A percentile compares a stretch with the other conserved stretches of the same genome.
Conservation (phyloP, 2,329 filamentous ascomycete genomes). For the Fulvia fulva region DNA sequence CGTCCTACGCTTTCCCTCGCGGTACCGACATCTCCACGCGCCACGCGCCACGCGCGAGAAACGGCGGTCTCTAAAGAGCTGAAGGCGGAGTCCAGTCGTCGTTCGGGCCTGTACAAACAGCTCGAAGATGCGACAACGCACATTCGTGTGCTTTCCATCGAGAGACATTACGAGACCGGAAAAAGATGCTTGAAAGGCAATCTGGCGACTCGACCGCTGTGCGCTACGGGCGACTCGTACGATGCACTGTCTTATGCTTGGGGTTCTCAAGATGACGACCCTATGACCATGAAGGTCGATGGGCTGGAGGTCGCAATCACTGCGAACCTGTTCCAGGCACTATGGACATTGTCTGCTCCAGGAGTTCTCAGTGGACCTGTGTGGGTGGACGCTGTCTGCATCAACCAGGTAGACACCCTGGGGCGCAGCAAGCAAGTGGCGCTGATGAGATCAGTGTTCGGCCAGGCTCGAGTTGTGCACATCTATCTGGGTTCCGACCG, state of each 20-base stretch:
- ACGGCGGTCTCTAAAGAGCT: neutral
- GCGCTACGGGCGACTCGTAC: neutral
- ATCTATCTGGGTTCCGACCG: neutral
- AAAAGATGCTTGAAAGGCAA: neutral
- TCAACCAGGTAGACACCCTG: slow-evolving; percentile 28
- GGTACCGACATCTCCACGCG: neutral
- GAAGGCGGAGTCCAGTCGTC: neutral
- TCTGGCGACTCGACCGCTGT: neutral
- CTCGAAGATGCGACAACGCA: neutral
- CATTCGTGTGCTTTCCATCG: neutral
- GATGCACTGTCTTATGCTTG: neutral
- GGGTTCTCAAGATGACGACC: neutral
- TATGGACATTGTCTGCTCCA: neutral
- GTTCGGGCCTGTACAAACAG: neutral
- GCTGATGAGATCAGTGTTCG: slow-evolving; percentile 29
- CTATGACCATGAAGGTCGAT: neutral
- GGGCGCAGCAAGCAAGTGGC: slow-evolving; percentile 36
- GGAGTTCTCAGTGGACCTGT: slow-evolving; percentile 10
- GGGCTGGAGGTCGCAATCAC: neutral
- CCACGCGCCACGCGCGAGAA: neutral
- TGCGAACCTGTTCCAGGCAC: neutral
- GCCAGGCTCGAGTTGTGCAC: neutral
- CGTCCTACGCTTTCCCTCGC: neutral
- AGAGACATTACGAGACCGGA: neutral
- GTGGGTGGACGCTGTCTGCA: slow-evolving; percentile 39